These are phyloP conservation scores for Mycena indigotica DNA, from an alignment of 768 basidiomycete genomes.

Conservation along the genomic window DNA sequence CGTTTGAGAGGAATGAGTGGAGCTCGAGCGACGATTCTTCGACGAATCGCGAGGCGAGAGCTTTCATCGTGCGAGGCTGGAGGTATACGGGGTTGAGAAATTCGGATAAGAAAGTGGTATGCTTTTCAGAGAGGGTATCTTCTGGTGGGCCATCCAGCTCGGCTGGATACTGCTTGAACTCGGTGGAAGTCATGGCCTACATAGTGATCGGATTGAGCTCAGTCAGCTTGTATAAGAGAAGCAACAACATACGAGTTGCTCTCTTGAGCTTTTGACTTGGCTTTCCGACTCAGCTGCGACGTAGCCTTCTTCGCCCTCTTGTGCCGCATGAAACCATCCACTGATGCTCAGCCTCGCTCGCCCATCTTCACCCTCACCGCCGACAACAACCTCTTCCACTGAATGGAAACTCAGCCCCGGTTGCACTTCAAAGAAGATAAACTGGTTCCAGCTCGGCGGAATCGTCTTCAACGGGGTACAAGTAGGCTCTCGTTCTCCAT, in stretches of 20 bases:
- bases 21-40: constrained; percentile 88
- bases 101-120: constrained; percentile 73
- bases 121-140: constrained; percentile 53
- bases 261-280: constrained; percentile 76
- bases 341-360: constrained; percentile 83
- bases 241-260: constrained; percentile 78
- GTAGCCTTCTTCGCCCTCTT: constrained; percentile 90
- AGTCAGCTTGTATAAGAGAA: constrained; percentile 7
- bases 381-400: constrained; percentile 94
- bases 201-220: constrained; percentile 13
- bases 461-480: constrained; percentile 64
- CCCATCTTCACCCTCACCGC: constrained; percentile 65
- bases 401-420: constrained; percentile 95
- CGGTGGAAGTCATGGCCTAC: constrained; percentile 64
- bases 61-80: constrained; percentile 75
- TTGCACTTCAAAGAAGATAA: constrained; percentile 89
- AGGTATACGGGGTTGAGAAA: constrained; percentile 93
- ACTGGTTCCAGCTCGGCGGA: constrained; percentile 87
- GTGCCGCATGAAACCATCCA: constrained; percentile 95
- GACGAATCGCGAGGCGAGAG: constrained; percentile 78
- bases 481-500: constrained; percentile 71
- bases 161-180: constrained; percentile 57
- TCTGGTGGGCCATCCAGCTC: constrained; percentile 50
- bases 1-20: constrained; percentile 76
- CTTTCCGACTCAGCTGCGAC: constrained; percentile 49